Base-by-base conservation (phyloP, 345 rosid genomes). In the Clausena lansium region DNA sequence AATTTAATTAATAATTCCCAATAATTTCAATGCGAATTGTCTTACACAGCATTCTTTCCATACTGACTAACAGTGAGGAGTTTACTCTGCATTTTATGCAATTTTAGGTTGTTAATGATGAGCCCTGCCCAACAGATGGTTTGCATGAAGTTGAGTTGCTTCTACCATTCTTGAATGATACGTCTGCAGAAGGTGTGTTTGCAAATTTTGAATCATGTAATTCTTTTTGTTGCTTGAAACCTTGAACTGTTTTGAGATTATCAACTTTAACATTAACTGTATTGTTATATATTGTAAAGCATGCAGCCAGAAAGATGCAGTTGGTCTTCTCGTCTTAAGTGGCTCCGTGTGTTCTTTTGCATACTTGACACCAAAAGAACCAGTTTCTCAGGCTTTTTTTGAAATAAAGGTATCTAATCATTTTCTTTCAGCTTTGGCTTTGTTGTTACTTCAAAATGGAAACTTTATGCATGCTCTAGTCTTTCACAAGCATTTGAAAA, bases 81-180 rank as follows among this genome's bases (percentile, higher is more conserved):
- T 57, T 70, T 64, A 71, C 54, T 61, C 32, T 75, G 19, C 77
- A 24, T 63, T 67, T 9, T 72, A 11, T 77, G 63, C 59, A 38
- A 63, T 69, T 77, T 57, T 81, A 93, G 99, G 92, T 91, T 83
- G 82, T 77, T 71, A 76, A 80, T 58, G 94, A 87, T 65, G 95
- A 89, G 70, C 84, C 89, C 41, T 85, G 87, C 84, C 82, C 65
- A 13, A 78, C 86, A 57, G 93, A 91, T 52, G 89, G 84, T 71
- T 79, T 80, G 74, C 98, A 91, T 85, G 94, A 93, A 79, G 81
- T 95, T 65, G 97, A 92, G 83, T 81, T 93, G 78, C 91, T 91
- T 79, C 85, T 82, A 45, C 97, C 99, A 65, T 87, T 92, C 81
- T 84, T 83, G 88, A 90, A 89, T 83, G 91, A 88, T 80, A 39